Evolutionary conservation across 306 rosid species (phyloP), one percentile per base, ranked within the genome.

Genomic region (Lablab purpureus): DNA sequence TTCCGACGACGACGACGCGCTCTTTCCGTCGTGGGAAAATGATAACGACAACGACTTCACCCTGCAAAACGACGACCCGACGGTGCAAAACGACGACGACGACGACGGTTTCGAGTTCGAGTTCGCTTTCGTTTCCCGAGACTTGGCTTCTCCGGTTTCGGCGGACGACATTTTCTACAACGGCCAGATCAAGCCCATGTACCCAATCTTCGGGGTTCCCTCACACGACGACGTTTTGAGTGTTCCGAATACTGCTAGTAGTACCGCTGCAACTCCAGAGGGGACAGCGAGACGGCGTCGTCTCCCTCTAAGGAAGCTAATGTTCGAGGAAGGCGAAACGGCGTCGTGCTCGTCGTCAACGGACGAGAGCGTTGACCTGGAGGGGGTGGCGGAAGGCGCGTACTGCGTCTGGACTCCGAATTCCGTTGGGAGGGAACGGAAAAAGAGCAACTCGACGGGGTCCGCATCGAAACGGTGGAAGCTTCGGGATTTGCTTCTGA

Each of bases 131-230:
- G 89, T 90, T 36, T 76, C 82, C 23, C 74, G 81, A 23, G 93
- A 88, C 21, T 14, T 86, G 0, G 54, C 83, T 37, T 87, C 86
- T 0, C 83, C 93, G 0, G 90, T 89, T 0, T 82, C 96, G 0
- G 99, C 99, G 0, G 94, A 96, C 73, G 99, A 96, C 79, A 89
- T 96, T 79, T 96, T 96, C 88, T 84, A 15, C 71, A 93, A 96
- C 83, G 98, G 99, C 10, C 94, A 87, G 84, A 96, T 96, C 87
- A 90, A 40, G 52, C 92, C 99, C 46, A 63, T 78, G 41, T 93
- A 90, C 82, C 97, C 98, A 2, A 49, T 96, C 56, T 91, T 89
- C 78, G 87, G 81, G 77, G 81, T 82, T 32, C 17, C 51, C 0
- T 6, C 22, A 41, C 87, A 71, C 80, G 84, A 40, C 50, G 67